Base-by-base conservation (phyloP, 331 rosid genomes). In the Quercus lobata region DNA sequence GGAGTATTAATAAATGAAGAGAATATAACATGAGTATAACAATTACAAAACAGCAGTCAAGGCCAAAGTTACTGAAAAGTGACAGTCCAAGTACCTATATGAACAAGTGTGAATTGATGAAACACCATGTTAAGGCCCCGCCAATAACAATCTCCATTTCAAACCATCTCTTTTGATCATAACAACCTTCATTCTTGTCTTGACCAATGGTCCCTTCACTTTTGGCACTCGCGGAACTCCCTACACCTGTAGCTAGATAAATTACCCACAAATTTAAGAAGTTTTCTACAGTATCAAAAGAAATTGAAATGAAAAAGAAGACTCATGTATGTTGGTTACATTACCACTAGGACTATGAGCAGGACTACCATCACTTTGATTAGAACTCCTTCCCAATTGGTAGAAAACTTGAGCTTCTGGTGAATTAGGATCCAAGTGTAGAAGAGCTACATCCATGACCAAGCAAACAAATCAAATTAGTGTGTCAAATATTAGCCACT, bases 281-380 rank as follows among this genome's bases (percentile, higher is more conserved):
- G 12, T 24, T 22, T 37, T 34, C 7, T 49, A n/a, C 5, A n/a
- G 27, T 24, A 18, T 63, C 22, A 24, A 60, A 56, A 7, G 8
- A 6, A 34, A 34, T 34, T 5, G 35, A 34, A 10, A 14, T 19
- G 5, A 53, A 27, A 15, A 18, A 30, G 6, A 62, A 7, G 44
- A 16, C 46, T 37, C 0, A 3, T 30, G 34, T 30, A 30, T 30
- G 29, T 27, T 27, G 29, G 29, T 30, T 30, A 30, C 34, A 30
- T 30, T 30, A 30, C 34, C 5, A 30, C 1, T 30, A 30, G 34
- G 34, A 30, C 1, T 4, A 30, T 5, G 34, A 21, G 92, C 75
- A 63, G 86, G 78, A 71, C 70, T 52, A 69, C 62, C 30, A 65
- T 80, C 83, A 21, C 34, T 65, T 49, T 78, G 76, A 6, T 73